Evolutionary conservation across 352 stramenopile genomes (phyloP).

Genomic region (Globisporangium cylindrosporum): DNA sequence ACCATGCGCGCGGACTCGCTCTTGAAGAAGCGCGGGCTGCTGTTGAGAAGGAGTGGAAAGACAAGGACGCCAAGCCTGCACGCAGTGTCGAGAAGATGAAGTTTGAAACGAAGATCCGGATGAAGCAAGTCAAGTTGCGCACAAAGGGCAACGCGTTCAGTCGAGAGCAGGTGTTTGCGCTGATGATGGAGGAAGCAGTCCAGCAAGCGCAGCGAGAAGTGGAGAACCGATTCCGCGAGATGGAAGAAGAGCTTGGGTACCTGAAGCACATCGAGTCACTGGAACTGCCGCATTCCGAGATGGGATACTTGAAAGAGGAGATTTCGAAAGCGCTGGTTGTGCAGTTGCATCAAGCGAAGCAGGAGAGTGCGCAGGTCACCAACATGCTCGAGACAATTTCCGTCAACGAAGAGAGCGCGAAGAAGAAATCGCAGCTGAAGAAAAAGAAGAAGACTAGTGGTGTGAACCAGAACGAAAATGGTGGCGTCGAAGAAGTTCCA

Average conservation of each 20-base stretch:
- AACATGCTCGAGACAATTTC: conserved; percentile 55
- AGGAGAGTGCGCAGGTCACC: conserved; percentile 40
- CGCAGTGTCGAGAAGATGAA: conserved; percentile 90
- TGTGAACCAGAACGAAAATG: conserved; percentile 14
- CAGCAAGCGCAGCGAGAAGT: conserved; percentile 75
- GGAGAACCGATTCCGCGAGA: conserved; percentile 81
- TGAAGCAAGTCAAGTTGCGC: conserved; percentile 90
- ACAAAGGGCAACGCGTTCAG: conserved; percentile 79
- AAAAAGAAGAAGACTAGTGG: conserved; percentile 23
- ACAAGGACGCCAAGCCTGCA: conserved; percentile 65
- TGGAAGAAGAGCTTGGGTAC: conserved; percentile 84
- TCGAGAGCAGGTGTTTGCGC: conserved; percentile 72
- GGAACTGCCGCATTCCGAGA: conserved; percentile 38
- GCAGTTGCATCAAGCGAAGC: conserved; percentile 57
- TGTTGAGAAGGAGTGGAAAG: conserved; percentile 72
- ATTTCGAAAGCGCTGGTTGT: conserved; percentile 64
- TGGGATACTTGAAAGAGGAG: conserved; percentile 55
- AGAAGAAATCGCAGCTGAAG: conserved; percentile 39
- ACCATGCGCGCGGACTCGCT: conserved; percentile 78
- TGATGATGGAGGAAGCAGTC: conserved; percentile 86
- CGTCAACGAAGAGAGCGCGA: conserved; percentile 48
- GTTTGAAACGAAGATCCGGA: conserved; percentile 92
- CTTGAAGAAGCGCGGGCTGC: conserved; percentile 51
- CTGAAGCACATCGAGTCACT: conserved; percentile 43
- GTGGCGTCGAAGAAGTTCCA: conserved; percentile 22